phyloP scores from a whole-genome alignment of 768 basidiomycete species.

The Mycena indigotica region DNA sequence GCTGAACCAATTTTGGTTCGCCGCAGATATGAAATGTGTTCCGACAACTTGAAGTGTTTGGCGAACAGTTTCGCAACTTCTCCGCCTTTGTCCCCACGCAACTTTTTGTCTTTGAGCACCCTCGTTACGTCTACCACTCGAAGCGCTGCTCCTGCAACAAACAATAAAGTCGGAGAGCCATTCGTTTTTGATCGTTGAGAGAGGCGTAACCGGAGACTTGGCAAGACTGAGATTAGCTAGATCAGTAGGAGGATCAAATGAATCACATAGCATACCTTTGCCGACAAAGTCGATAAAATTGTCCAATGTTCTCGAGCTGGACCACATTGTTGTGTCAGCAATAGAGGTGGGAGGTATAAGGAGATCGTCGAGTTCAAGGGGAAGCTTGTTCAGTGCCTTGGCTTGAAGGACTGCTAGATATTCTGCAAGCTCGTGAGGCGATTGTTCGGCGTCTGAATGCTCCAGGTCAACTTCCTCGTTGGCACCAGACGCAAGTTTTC shows the following conservation, averaged over 20 bases:
- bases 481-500: slow-evolving; percentile 53
- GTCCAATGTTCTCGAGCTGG: slow-evolving; percentile 69
- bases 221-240: slow-evolving; percentile 51
- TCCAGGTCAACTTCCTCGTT: slow-evolving; percentile 34
- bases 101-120: slow-evolving; percentile 64
- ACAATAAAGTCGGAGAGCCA: slow-evolving; percentile 87
- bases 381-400: slow-evolving; percentile 69
- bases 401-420: slow-evolving; percentile 69
- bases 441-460: slow-evolving; percentile 54
- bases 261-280: slow-evolving; percentile 54
- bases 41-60: slow-evolving; percentile 88
- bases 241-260: not conserved
- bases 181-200: slow-evolving; percentile 72
- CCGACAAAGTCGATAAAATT: slow-evolving; percentile 74
- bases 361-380: slow-evolving; percentile 79
- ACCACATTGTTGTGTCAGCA: slow-evolving; percentile 75
- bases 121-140: slow-evolving; percentile 89
- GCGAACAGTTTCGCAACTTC: slow-evolving; percentile 96
- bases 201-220: slow-evolving; percentile 67
- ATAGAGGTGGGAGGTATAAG: slow-evolving; percentile 64
- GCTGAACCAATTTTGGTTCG: slow-evolving; percentile 87
- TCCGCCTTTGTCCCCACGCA: slow-evolving; percentile 81
- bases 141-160: slow-evolving; percentile 85
- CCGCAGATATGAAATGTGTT: slow-evolving; percentile 82
- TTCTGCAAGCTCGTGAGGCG: slow-evolving; percentile 58